These are phyloP conservation scores for Phanerochaete sordida DNA, from an alignment of 768 basidiomycete genomes.

Conservation along the genomic window DNA sequence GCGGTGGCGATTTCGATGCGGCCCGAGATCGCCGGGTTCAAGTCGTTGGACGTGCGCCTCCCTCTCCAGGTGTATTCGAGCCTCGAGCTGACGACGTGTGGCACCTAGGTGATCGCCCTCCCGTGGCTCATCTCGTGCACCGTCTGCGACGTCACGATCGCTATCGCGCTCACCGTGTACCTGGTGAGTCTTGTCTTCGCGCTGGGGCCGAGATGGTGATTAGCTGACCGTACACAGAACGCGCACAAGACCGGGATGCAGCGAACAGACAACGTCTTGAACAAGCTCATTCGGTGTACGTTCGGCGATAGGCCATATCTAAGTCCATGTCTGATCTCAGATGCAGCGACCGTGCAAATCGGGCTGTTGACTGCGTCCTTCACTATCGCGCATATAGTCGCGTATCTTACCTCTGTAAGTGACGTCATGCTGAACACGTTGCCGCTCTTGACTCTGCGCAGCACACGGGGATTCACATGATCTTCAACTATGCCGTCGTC, in stretches of 20 bases:
- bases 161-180: not conserved
- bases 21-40: slow-evolving; percentile 3
- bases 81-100: too few relatives aligned
- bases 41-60: slow-evolving; percentile 1
- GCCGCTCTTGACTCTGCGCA: not conserved
- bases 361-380: not conserved
- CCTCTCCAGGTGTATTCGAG: too few relatives aligned
- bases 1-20: slow-evolving; percentile 6
- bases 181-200: slow-evolving; percentile 9
- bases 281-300: slow-evolving; percentile 18
- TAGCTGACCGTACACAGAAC: too few relatives aligned
- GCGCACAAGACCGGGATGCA: slow-evolving; percentile 7
- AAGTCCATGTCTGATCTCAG: not conserved
- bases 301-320: too few relatives aligned
- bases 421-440: not conserved
- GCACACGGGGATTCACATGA: not conserved
- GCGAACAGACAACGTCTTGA: slow-evolving; percentile 9
- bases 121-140: slow-evolving; percentile 9
- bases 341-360: not conserved
- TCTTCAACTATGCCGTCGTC: not conserved
- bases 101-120: slow-evolving; percentile 1
- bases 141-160: slow-evolving; percentile 9
- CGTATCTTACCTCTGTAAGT: not conserved
- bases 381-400: not conserved
- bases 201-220: too few relatives aligned